Conservation (phyloP, 495 filamentous ascomycete genomes). For the Xylaria castorea region DNA sequence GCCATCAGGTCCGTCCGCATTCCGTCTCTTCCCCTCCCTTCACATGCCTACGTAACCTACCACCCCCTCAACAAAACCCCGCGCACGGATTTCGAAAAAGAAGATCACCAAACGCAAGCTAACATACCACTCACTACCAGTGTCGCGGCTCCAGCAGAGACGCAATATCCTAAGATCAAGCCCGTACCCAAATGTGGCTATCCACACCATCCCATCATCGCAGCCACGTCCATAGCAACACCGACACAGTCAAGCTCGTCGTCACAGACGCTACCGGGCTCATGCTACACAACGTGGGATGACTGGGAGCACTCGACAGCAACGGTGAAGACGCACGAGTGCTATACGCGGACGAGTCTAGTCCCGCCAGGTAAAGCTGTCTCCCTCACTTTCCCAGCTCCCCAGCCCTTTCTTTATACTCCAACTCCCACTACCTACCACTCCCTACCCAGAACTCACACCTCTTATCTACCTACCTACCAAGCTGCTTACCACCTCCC, state of each 20-base stretch:
- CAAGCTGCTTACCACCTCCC: not conserved
- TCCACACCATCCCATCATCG: not conserved
- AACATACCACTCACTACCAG: constrained; percentile 17
- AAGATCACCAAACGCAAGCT: not conserved
- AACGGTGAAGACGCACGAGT: constrained; percentile 32
- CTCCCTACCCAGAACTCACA: not conserved
- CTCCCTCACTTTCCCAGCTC: no score
- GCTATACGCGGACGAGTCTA: constrained; percentile 35
- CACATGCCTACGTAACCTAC: not conserved
- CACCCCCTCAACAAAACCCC: not conserved
- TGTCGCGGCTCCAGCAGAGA: constrained; percentile 21
- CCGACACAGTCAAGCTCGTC: not conserved
- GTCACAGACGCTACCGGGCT: constrained; percentile 28
- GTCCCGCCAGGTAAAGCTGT: constrained; percentile 30
- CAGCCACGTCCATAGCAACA: not conserved
- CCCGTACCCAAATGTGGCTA: not conserved
- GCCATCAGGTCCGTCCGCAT: constrained; percentile 16
- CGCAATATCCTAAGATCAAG: not conserved
- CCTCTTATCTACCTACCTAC: not conserved
- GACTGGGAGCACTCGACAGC: constrained; percentile 36
- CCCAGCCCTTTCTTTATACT: no score
- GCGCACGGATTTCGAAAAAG: not conserved
- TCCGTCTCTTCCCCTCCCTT: not conserved
- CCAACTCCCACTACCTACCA: no score
- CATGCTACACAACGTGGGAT: constrained; percentile 38